Percentiles rank a stretch among this genome's conserved stretches.
Evolutionary conservation across 2,329 filamentous ascomycete species (phyloP).

Genomic region (Cordyceps militaris): DNA sequence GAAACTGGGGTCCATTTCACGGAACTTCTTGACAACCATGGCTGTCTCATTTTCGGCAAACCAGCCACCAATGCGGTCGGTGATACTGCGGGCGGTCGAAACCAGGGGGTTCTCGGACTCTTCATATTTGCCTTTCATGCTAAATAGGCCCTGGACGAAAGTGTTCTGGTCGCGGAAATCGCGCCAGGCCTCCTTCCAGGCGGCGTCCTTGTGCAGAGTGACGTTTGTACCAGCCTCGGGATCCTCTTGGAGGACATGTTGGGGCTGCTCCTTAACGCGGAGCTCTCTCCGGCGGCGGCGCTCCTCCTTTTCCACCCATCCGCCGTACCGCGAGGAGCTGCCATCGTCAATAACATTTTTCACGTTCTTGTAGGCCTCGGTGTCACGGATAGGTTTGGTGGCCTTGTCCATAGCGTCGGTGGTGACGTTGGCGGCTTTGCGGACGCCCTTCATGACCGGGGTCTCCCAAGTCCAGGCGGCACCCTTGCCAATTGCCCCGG

Average conservation of each 20-base stretch:
- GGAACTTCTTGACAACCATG: constrained; percentile 95
- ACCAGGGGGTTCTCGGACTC: constrained; percentile 97
- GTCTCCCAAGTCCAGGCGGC: constrained; percentile 98
- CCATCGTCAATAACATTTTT: constrained; percentile 97
- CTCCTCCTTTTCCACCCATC: constrained; percentile 96
- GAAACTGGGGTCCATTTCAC: constrained; percentile 90
- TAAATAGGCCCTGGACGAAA: constrained; percentile 81
- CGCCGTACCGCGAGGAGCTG: constrained; percentile 90
- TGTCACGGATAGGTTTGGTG: constrained; percentile 90
- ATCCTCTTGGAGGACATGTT: constrained; percentile 69
- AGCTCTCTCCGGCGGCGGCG: constrained; percentile 70
- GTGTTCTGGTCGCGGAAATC: constrained; percentile 88
- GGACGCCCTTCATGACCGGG: constrained; percentile 80
- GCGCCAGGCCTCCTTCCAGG: constrained; percentile 97
- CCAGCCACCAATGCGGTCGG: constrained; percentile 86
- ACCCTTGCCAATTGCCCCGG: constrained; percentile 78
- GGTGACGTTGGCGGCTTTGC: constrained; percentile 78
- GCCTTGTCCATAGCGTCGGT: constrained; percentile 85
- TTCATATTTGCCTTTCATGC: constrained; percentile 78
- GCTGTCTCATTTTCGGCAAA: constrained; percentile 98
- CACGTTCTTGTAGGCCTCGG: constrained; percentile 88
- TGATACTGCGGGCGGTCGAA: constrained; percentile 86
- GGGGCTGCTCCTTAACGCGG: constrained; percentile 54
- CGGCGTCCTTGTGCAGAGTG: constrained; percentile 92
- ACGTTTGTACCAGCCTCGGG: constrained; percentile 92